Evolutionary conservation across 495 filamentous ascomycete genomes (phyloP), one percentile per base, ranked within the genome.

Genomic region (Trichocladium antarcticum): DNA sequence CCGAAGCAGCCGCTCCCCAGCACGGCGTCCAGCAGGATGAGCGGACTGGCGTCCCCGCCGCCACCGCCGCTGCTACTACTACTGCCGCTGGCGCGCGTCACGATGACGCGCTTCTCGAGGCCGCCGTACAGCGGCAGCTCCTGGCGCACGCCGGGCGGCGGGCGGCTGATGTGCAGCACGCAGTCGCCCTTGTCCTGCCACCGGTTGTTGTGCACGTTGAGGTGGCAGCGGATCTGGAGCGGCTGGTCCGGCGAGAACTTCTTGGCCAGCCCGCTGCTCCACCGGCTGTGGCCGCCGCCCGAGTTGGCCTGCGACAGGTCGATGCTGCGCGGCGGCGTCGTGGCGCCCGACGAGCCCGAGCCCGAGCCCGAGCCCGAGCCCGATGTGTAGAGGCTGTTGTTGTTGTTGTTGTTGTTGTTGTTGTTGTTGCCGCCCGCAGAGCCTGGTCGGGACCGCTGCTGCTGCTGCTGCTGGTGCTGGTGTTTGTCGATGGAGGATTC

Each of bases 111-210:
- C 67, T 95, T 95, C 69, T 89, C 80, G 49, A 80, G 61, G n/a
- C 75, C 71, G 61, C 76, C 61, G 50, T 75, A 64, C 19, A 71
- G 70, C 29, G 65, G 65, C 41, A 72, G 57, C 45, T 72, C 72
- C 53, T 75, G 77, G 31, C 72, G 57, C 53, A 76, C 69, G 27
- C 77, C 75, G 20, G 74, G 66, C 32, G 78, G 70, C 1, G 83
- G 80, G 8, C 83, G 82, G 64, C 84, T 80, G 57, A 97, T 88
- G 27, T 83, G 84, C 28, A 98, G 65, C 24, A 80, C 73, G 42
- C 89, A 89, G 39, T 84, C 79, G 45, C 90, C 89, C 71, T 90
- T 82, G 56, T 96, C 89, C 24, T 84, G 79, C 92, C 92, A 98
- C 58, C 84, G 86, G 31, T 80, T 81, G 17, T 78, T 71, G 3